A percentile compares a stretch with the other conserved stretches of the same genome.
Evolutionary conservation across 2,329 filamentous ascomycete genomes (phyloP).

Genomic region (Pestalotiopsis sp.): DNA sequence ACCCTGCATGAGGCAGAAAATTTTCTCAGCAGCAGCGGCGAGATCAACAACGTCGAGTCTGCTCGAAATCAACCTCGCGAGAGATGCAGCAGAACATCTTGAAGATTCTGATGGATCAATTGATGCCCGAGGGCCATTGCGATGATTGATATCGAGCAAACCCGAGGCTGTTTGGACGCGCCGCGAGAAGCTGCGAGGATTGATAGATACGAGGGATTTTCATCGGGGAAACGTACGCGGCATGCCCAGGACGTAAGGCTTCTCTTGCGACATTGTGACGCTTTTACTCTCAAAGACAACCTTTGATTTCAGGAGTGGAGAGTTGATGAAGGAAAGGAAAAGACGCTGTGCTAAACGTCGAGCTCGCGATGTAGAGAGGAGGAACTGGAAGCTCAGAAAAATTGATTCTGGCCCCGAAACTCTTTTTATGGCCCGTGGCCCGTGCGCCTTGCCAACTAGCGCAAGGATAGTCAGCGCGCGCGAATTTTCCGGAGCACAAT

Average conservation of each 20-base stretch:
- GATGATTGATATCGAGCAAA: background rate
- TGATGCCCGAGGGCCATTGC: conserved; percentile 1
- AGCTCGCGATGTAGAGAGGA: conserved; percentile 22
- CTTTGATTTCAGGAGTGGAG: conserved; percentile 61
- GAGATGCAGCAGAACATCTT: background rate
- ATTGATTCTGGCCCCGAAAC: conserved; percentile 2
- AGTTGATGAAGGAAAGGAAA: conserved; percentile 39
- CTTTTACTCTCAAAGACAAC: conserved; percentile 44
- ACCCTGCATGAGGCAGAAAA: conserved; percentile 17
- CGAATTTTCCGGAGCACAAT: background rate
- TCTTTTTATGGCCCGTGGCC: background rate
- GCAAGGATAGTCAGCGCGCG: background rate
- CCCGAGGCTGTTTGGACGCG: conserved; percentile 17
- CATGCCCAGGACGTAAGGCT: conserved; percentile 67
- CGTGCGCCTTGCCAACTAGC: background rate
- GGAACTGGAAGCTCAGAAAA: background rate
- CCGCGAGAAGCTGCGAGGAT: background rate
- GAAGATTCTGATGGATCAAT: background rate
- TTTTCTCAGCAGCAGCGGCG: conserved; percentile 13
- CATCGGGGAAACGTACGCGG: conserved; percentile 53
- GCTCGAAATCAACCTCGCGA: background rate
- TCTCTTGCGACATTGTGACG: conserved; percentile 58
- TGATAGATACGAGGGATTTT: conserved; percentile 12
- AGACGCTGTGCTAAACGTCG: conserved; percentile 33
- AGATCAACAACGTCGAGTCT: background rate